Base-by-base conservation (phyloP, 1,284 basidiomycete species). In the Exobasidium cylindrosporum region DNA sequence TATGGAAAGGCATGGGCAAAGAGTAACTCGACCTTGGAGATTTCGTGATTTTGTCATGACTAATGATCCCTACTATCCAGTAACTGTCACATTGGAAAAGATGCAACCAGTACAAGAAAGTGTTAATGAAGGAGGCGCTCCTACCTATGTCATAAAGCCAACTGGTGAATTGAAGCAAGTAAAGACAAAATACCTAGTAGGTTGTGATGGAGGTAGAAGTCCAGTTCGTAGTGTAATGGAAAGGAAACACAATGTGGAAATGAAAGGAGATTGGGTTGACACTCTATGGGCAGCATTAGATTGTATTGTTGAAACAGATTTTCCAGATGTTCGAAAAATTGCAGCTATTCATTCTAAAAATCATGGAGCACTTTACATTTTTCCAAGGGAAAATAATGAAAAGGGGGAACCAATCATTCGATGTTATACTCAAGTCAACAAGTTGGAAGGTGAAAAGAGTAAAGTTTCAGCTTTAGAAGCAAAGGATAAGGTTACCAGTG, bases 101-200 rank as follows among this genome's bases (percentile, higher is more conserved):
- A 74, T 73, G 70, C 65, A 69, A 50, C 68, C 67, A n/a, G 67
- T 74, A 32, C 31, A 62, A 23, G 68, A 73, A 46, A 53, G 70
- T 4, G 66, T 63, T 58, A 74, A 71, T 53, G 60, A 67, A 30
- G 70, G 67, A 13, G 74, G 72, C 24, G 68, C 70, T 1, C 74
- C 73, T 30, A 68, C 65, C 58, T 68, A 64, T 60, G 61, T 66
- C 62, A 69, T 76, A 63, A 68, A 72, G 63, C 67, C 69, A 2
- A 76, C 74, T 4, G 74, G 74, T 44, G 64, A 73, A 64, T 66
- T 61, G 57, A 74, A 74, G 64, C 73, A 66, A 14, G 72, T 82
- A 44, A 67, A 71, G 4, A 73, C 80, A 17, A 82, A 81, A 66
- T 82, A 82, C 68, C 70, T 82, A 44, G 66, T 82, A 58, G 80